These are phyloP conservation scores for Coemansia sp. DNA, from an alignment of 192 early-diverging fungal species.

Conservation along the genomic window DNA sequence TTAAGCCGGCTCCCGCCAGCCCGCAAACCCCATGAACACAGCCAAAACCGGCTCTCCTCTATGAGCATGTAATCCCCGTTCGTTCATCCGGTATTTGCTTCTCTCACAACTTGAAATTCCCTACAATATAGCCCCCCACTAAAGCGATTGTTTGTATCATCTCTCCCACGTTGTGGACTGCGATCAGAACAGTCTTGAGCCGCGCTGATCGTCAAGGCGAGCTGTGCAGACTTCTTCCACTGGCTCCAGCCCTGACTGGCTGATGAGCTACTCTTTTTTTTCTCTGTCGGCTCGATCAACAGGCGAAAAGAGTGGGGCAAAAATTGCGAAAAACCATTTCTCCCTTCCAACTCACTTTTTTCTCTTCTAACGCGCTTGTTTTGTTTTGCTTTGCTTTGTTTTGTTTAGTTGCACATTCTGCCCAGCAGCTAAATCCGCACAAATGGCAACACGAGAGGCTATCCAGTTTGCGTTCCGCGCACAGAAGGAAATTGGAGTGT, in stretches of 20 bases:
- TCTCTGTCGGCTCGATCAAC: neutral
- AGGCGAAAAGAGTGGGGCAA: neutral
- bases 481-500: conserved; percentile 42
- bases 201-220: too few species aligned
- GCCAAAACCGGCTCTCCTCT: neutral
- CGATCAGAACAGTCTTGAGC: too few species aligned
- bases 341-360: neutral
- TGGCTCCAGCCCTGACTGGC: too few species aligned
- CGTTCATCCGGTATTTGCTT: neutral
- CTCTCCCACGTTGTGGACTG: too few species aligned
- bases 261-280: too few species aligned
- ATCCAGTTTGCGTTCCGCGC: conserved; percentile 55
- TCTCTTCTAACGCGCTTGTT: neutral
- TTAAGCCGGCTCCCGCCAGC: neutral
- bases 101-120: neutral
- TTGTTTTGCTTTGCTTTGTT: neutral
- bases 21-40: neutral
- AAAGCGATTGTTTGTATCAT: too few species aligned
- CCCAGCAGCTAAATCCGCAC: conserved; percentile 5
- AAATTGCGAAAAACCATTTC: neutral
- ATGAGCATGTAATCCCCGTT: neutral
- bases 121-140: neutral
- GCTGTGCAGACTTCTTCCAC: too few species aligned
- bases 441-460: conserved; percentile 35
- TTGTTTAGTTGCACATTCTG: conserved; percentile 7